Percentiles rank a stretch among this genome's conserved stretches.
Evolutionary conservation across 192 early-diverging fungal species (phyloP).

Genomic region (Globomyces pollinis-pini): DNA sequence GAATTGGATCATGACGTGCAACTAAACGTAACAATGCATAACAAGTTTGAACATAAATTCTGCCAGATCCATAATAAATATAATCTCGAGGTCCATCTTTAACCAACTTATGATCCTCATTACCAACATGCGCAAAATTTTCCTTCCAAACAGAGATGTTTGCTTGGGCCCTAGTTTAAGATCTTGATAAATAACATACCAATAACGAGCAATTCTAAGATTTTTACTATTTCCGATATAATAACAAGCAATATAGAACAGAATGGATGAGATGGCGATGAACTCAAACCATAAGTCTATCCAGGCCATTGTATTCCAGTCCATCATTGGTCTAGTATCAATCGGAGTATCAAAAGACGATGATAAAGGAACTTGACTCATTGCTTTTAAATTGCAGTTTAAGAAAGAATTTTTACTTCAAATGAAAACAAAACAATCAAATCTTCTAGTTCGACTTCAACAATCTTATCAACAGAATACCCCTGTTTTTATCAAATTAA

Average conservation of each 20-base stretch:
- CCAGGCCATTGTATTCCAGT: slow-evolving; percentile 1
- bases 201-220: slow-evolving; percentile 25
- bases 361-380: no score
- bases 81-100: slow-evolving; percentile 68
- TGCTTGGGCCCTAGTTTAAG: slow-evolving; percentile 13
- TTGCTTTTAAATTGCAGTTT: no score
- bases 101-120: slow-evolving; percentile 40
- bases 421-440: not conserved
- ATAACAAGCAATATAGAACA: slow-evolving; percentile 18
- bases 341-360: no score
- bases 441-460: not conserved
- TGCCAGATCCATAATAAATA: slow-evolving; percentile 70
- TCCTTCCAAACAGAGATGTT: slow-evolving; percentile 28
- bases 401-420: no score
- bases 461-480: slow-evolving; percentile 56
- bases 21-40: slow-evolving; percentile 55
- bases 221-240: slow-evolving; percentile 22
- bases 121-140: slow-evolving; percentile 68
- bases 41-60: slow-evolving; percentile 56
- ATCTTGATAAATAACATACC: slow-evolving; percentile 19
- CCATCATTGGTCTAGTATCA: not conserved
- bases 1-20: slow-evolving; percentile 44
- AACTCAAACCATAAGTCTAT: slow-evolving; percentile 18
- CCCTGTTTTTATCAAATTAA: slow-evolving; percentile 72
- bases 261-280: slow-evolving; percentile 5